phyloP scores from a whole-genome alignment of 495 filamentous ascomycete genomes.

The Neurospora cerealis region DNA sequence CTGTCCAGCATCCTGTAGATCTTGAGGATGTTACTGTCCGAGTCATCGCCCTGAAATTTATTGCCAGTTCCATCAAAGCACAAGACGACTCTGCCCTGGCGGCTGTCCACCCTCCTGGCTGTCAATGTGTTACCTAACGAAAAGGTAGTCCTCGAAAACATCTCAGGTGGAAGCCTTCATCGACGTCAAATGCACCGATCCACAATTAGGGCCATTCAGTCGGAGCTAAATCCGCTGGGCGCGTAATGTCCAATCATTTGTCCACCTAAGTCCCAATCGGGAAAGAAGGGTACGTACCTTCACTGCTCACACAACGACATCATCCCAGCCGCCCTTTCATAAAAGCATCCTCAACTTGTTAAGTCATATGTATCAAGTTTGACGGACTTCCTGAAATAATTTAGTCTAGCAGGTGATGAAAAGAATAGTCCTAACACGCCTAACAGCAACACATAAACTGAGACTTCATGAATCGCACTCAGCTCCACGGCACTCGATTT shows the following conservation, averaged over 20 bases:
- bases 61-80: slow-evolving; percentile 90
- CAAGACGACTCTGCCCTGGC: slow-evolving; percentile 48
- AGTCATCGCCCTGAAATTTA: slow-evolving; percentile 69
- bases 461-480: background rate
- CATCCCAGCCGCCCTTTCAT: background rate
- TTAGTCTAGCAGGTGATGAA: background rate
- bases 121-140: background rate
- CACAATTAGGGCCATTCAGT: background rate
- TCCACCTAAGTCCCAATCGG: background rate
- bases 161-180: background rate
- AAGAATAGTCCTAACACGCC: background rate
- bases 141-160: background rate
- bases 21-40: slow-evolving; percentile 82
- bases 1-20: slow-evolving; percentile 61
- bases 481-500: background rate
- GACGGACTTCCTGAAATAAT: background rate
- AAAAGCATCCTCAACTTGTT: background rate
- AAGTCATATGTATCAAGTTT: background rate
- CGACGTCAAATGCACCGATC: background rate
- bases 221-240: background rate
- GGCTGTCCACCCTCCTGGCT: too few relatives aligned
- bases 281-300: background rate
- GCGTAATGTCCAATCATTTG: background rate
- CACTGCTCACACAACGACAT: background rate
- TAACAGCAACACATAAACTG: background rate